Percentiles rank a stretch among this genome's conserved stretches.
Evolutionary conservation across 345 rosid species (phyloP).

Genomic region (Gossypium mustelinum): DNA sequence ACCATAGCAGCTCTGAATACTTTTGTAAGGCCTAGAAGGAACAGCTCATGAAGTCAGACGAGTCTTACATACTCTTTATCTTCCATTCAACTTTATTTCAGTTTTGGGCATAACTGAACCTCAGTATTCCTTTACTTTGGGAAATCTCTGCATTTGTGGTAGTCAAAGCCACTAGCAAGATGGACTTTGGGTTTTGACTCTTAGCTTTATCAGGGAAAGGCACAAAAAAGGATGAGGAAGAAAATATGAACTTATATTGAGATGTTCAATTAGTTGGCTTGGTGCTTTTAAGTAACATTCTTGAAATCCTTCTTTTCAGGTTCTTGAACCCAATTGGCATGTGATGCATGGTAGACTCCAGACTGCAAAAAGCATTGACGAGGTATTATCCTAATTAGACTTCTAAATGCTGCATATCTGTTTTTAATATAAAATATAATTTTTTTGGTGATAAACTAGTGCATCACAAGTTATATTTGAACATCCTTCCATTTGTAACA

Average conservation of each 20-base stretch:
- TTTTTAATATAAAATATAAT: neutral
- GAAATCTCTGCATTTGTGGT: neutral
- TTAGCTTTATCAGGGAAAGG: neutral
- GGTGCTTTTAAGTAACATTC: conserved; percentile 3
- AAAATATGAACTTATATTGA: neutral
- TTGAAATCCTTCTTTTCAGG: conserved; percentile 41
- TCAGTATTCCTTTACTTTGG: neutral
- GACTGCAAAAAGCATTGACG: conserved; percentile 80
- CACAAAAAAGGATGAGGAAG: neutral
- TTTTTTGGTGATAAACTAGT: neutral
- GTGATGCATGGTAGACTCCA: conserved; percentile 74
- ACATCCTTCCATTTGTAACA: conserved; percentile 30
- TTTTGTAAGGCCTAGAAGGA: neutral
- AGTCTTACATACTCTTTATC: neutral
- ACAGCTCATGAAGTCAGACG: neutral
- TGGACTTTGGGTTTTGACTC: neutral
- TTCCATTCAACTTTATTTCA: neutral
- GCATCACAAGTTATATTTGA: conserved; percentile 4
- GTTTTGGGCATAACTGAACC: neutral
- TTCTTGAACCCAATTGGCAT: conserved; percentile 98
- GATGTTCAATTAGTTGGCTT: neutral
- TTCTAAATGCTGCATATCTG: neutral
- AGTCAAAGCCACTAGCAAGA: neutral
- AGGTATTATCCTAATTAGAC: conserved; percentile 38
- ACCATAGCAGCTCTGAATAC: neutral